Evolutionary conservation across 2,329 filamentous ascomycete genomes (phyloP), one percentile per base, ranked within the genome.

Genomic region (Pseudogymnoascus sp.): DNA sequence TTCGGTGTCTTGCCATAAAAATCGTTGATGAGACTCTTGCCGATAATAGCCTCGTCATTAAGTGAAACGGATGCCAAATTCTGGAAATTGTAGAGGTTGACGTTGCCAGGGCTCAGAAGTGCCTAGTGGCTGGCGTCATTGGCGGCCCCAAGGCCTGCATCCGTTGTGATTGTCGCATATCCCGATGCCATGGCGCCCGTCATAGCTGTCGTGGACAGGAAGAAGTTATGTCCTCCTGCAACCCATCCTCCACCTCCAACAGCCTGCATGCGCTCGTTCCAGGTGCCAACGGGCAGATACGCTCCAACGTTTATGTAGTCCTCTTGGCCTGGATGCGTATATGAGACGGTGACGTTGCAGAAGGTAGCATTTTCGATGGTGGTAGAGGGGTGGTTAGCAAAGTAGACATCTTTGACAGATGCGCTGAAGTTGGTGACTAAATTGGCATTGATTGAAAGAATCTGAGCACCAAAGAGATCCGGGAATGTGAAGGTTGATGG

Each of bases 1-100:
- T 70, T 68, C 0, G 74, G 71, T 21, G 67, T 60, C 31, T 67
- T 59, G 10, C 72, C 69, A 64, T 75, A 78, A 64, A 70, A 77
- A 16, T 69, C 67, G 21, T 71, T 65, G 5, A 69, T 70, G 23
- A 70, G 66, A 23, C 61, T 65, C 64, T 77, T 77, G 7, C 71
- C 74, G 8, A 77, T 67, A 8, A 70, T 59, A 11, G 70, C 66
- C 47, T 64, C 65, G 23, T 79, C 77, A 4, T 73, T 69, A 8
- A 77, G 38, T n/a, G 74, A 73, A 0, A 72, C 67, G 0, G 71
- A 74, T 0, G 73, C 76, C 21, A 76, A 75, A 60, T 78, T 75
- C 10, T 74, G 68, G 5, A 79, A 59, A 3, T 72, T 38, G 38
- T 64, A 63, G 2, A 60, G 37, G 44, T 70, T 67, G 4, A 67